Evolutionary conservation across 148 eudicot species (phyloP).

Genomic region (Fagopyrum homotropicum): DNA sequence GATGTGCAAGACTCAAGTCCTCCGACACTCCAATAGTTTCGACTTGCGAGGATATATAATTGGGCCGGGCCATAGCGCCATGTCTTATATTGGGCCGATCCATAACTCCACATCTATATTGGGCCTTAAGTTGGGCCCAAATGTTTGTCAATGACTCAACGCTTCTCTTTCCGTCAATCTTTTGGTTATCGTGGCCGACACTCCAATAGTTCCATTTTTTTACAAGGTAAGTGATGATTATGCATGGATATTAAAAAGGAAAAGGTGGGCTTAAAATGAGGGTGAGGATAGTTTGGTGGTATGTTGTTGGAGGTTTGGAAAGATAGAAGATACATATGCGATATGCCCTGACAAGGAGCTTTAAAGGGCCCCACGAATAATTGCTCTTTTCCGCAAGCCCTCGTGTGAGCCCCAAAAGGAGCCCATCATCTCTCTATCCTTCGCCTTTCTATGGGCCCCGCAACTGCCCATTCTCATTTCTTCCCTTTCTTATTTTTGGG

Average conservation of each 20-base stretch:
- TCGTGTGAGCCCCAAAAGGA: slow-evolving; percentile 9
- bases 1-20: not conserved
- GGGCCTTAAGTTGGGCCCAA: not conserved
- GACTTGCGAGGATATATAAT: not conserved
- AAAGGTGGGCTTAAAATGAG: not conserved
- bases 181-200: no score
- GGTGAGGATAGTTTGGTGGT: slow-evolving; percentile 2
- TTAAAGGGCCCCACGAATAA: not conserved
- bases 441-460: slow-evolving; percentile 3
- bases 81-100: not conserved
- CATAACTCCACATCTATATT: not conserved
- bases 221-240: no score
- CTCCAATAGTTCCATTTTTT: no score
- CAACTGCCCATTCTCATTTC: not conserved
- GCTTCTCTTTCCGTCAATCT: no score
- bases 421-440: not conserved
- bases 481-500: no score
- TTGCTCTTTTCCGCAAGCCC: not conserved
- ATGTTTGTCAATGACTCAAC: no score
- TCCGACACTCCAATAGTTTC: no score
- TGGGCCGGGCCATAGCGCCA: not conserved
- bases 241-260: not conserved
- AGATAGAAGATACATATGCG: slow-evolving; percentile 6
- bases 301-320: slow-evolving; percentile 2
- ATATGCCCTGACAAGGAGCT: slow-evolving; percentile 5